These are phyloP conservation scores for Eucalyptus regnans DNA, from an alignment of 345 rosid genomes.

Conservation along the genomic window DNA sequence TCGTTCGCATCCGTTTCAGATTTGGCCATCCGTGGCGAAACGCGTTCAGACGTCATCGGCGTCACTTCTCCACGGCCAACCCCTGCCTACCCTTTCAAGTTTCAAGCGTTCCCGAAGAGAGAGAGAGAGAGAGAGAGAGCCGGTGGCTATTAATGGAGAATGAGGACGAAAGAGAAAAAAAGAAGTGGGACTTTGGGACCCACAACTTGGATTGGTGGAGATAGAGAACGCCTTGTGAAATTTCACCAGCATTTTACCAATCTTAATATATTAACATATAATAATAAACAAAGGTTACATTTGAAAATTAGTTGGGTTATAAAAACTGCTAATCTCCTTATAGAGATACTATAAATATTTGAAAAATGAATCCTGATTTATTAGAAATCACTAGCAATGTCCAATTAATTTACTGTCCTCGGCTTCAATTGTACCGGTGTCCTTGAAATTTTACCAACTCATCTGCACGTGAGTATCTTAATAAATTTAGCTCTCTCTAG, in stretches of 20 bases:
- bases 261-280: background rate
- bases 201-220: background rate
- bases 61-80: background rate
- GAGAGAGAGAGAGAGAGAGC: background rate
- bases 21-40: background rate
- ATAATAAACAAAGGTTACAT: background rate
- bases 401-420: background rate
- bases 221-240: fast-evolving
- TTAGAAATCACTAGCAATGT: background rate
- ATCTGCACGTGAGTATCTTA: background rate
- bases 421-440: background rate
- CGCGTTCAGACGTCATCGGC: background rate
- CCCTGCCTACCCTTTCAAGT: background rate
- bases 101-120: background rate
- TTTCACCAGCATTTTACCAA: background rate
- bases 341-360: background rate
- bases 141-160: background rate
- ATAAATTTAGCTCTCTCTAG: background rate
- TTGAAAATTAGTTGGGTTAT: background rate
- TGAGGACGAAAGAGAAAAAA: background rate
- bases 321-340: background rate
- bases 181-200: background rate
- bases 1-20: background rate
- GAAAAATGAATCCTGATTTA: background rate
- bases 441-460: background rate